Percentiles rank a stretch among this genome's conserved stretches.
These are phyloP conservation scores for Mortierella sp. DNA, from an alignment of 371 early-diverging fungal species.

Conservation along the genomic window DNA sequence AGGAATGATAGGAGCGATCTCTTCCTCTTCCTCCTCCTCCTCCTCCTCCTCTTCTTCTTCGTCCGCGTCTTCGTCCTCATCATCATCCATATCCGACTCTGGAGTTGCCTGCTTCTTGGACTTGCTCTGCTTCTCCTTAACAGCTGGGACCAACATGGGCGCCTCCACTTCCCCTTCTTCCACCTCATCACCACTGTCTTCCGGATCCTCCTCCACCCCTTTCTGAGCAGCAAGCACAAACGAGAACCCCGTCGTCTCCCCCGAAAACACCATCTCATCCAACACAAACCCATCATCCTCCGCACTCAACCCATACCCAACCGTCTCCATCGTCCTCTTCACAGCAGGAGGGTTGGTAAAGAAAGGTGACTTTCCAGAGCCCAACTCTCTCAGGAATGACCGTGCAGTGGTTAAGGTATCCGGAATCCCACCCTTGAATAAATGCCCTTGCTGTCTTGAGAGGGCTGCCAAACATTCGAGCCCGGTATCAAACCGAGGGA, in stretches of 20 bases:
- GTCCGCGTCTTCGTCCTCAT: background rate
- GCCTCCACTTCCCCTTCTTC: background rate
- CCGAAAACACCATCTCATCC: background rate
- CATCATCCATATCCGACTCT: background rate
- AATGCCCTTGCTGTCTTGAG: conserved; percentile 12
- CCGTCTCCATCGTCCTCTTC: background rate
- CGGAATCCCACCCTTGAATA: conserved; percentile 19
- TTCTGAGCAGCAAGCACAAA: conserved; percentile 6
- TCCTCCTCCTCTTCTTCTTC: background rate
- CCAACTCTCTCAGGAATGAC: conserved; percentile 12
- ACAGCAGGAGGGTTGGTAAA: conserved; percentile 12
- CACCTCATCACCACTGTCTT: background rate
- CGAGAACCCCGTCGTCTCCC: background rate
- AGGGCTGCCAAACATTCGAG: conserved; percentile 11
- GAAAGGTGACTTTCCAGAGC: conserved; percentile 2
- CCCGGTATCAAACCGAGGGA: conserved; percentile 17
- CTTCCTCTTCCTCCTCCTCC: background rate
- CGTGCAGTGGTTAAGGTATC: conserved; percentile 13
- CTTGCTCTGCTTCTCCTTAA: background rate
- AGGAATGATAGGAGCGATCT: no score
- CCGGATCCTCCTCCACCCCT: conserved; percentile 12
- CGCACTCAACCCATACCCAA: background rate
- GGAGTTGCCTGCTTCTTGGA: background rate
- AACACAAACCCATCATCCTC: background rate
- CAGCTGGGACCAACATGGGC: background rate